phyloP scores from a whole-genome alignment of 2,329 filamentous ascomycete species.

The Penicillium sp. region DNA sequence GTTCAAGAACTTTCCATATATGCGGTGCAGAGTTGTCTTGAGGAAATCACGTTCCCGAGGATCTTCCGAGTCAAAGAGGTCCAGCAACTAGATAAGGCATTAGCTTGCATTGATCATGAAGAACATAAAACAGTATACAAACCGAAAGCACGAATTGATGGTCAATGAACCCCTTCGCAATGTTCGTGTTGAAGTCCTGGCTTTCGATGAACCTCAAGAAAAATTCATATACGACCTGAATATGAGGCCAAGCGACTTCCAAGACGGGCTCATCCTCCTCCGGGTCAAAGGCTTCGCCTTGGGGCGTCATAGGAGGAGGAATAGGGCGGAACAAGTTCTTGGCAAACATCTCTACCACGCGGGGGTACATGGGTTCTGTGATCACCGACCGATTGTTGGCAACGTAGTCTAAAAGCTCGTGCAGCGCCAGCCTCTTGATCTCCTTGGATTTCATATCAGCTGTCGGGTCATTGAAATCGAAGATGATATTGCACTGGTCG shows the following conservation, averaged over 20 bases:
- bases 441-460: conserved; percentile 99
- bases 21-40: conserved; percentile 95
- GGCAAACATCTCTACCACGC: conserved; percentile 98
- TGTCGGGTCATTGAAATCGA: conserved; percentile 98
- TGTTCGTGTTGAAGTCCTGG: conserved; percentile 99
- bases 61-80: conserved; percentile 97
- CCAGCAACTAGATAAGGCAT: conserved; percentile 64
- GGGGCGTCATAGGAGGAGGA: conserved; percentile 93
- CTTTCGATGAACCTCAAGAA: conserved; percentile 98
- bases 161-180: conserved; percentile 97
- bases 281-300: conserved; percentile 96
- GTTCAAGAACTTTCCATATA: conserved; percentile 99
- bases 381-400: conserved; percentile 98
- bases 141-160: conserved; percentile 90
- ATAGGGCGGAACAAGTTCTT: conserved; percentile 98
- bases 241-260: conserved; percentile 98
- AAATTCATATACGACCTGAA: conserved; percentile 99
- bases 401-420: conserved; percentile 96
- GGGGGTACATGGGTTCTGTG: conserved; percentile 97
- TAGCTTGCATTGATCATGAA: conserved; percentile 5
- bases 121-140: conserved; percentile 19
- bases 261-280: conserved; percentile 98
- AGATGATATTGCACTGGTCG: conserved; percentile 99
- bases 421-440: conserved; percentile 93
- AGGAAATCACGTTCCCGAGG: conserved; percentile 94